These are phyloP conservation scores for Fraxinus anomala DNA, from an alignment of 257 asterid species.

Conservation along the genomic window DNA sequence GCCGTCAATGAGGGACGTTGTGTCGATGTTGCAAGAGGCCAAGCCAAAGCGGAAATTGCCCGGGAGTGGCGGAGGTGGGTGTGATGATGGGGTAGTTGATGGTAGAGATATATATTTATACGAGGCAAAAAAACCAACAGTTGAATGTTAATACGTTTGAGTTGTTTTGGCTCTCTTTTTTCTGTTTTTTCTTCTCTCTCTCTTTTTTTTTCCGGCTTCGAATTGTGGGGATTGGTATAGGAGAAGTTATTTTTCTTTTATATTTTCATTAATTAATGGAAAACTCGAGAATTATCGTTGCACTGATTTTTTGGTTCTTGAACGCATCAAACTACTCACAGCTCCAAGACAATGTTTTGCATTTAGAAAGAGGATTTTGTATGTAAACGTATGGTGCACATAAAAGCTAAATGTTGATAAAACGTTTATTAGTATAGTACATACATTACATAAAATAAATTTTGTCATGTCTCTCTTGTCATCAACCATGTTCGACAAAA, in stretches of 20 bases:
- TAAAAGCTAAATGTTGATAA: no score
- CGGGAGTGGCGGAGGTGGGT: conserved; percentile 28
- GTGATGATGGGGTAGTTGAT: conserved; percentile 28
- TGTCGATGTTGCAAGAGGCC: conserved; percentile 59
- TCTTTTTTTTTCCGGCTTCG: neutral
- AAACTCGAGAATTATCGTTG: no score
- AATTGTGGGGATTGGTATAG: conserved; percentile 68
- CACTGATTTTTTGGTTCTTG: no score
- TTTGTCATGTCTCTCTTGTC: no score
- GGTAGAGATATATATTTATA: conserved; percentile 26
- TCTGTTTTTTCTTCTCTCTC: no score
- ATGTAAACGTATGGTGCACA: no score
- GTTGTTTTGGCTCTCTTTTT: neutral
- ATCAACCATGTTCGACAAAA: no score
- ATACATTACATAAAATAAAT: no score
- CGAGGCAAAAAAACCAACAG: conserved; percentile 39
- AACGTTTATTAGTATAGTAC: no score
- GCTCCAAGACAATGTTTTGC: neutral
- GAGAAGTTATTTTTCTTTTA: conserved; percentile 29
- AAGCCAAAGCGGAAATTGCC: conserved; percentile 63
- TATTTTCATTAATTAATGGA: neutral
- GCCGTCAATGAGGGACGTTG: conserved; percentile 60
- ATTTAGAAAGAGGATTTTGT: neutral
- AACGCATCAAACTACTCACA: neutral
- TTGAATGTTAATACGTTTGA: conserved; percentile 46